Evolutionary conservation across 2,329 filamentous ascomycete species (phyloP).

Genomic region (Sporothrix pallida): DNA sequence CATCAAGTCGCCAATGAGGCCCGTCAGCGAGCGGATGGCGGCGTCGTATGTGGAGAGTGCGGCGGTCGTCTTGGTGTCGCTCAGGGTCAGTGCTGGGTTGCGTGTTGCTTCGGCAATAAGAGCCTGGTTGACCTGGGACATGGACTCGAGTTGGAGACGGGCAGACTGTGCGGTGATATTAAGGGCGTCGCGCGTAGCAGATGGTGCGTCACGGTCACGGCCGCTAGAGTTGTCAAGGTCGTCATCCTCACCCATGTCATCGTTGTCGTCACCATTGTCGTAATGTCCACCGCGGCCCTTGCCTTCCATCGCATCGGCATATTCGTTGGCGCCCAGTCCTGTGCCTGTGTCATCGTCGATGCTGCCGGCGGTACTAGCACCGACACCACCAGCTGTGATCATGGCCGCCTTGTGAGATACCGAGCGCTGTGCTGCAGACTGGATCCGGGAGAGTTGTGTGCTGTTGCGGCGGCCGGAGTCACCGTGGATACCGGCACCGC

Average conservation of each 20-base stretch:
- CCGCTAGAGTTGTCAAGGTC: conserved; percentile 81
- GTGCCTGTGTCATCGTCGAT: conserved; percentile 52
- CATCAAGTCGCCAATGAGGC: conserved; percentile 81
- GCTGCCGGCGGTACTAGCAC: conserved; percentile 56
- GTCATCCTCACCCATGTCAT: conserved; percentile 71
- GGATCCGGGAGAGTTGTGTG: conserved; percentile 52
- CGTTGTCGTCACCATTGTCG: conserved; percentile 46
- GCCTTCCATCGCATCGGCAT: conserved; percentile 33
- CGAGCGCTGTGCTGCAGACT: conserved; percentile 46
- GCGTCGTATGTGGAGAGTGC: conserved; percentile 86
- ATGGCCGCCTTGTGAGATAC: conserved; percentile 41
- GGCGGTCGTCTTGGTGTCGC: conserved; percentile 75
- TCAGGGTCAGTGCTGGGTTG: conserved; percentile 74
- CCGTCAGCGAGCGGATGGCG: conserved; percentile 85
- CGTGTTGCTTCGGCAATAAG: conserved; percentile 72
- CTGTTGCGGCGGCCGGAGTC: conserved; percentile 46
- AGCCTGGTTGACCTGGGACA: conserved; percentile 84
- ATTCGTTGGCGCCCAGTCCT: conserved; percentile 38
- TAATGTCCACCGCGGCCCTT: not conserved
- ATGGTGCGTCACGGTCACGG: conserved; percentile 65
- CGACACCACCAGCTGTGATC: conserved; percentile 47
- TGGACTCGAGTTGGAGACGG: conserved; percentile 87
- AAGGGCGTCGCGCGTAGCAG: conserved; percentile 87
- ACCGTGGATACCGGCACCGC: conserved; percentile 42
- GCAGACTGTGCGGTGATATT: conserved; percentile 97